These are phyloP conservation scores for Cladorrhinum sp. DNA, from an alignment of 2,329 filamentous ascomycete genomes.

Conservation along the genomic window DNA sequence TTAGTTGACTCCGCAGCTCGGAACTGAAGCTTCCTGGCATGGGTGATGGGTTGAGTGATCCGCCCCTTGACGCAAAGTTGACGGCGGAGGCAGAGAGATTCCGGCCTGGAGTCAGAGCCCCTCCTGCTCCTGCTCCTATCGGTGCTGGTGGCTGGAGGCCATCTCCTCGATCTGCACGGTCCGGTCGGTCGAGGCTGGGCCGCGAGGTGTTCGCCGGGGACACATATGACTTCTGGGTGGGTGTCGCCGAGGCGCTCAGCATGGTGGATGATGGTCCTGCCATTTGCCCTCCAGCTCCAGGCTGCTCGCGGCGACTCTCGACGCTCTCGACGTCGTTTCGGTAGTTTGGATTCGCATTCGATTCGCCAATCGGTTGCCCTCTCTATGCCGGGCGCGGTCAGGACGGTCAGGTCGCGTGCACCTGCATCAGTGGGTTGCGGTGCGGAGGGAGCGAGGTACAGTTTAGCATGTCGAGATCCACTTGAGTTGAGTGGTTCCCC, in stretches of 20 bases:
- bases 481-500: too few species aligned
- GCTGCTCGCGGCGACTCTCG: conserved; percentile 28
- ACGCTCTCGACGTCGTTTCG: conserved; percentile 23
- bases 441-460: neutral
- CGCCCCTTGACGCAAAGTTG: conserved; percentile 64
- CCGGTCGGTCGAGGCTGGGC: conserved; percentile 47
- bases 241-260: conserved; percentile 53
- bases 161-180: conserved; percentile 35
- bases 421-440: neutral
- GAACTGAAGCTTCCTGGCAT: conserved; percentile 85
- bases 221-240: conserved; percentile 52
- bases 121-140: neutral
- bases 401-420: conserved; percentile 14
- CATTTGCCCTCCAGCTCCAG: conserved; percentile 32
- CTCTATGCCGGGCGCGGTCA: conserved; percentile 6
- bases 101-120: conserved; percentile 34
- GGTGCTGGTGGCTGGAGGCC: conserved; percentile 42
- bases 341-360: conserved; percentile 27
- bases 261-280: conserved; percentile 39
- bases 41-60: conserved; percentile 67
- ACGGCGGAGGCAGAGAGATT: conserved; percentile 52
- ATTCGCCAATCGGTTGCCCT: conserved; percentile 17
- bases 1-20: conserved; percentile 72
- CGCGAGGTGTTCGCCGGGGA: conserved; percentile 39
- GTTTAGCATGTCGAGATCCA: conserved; percentile 6